Percentiles rank a stretch among this genome's conserved stretches.
phyloP scores from a whole-genome alignment of 176 grass and related monocot genomes.

The Tillandsia fasciculata region DNA sequence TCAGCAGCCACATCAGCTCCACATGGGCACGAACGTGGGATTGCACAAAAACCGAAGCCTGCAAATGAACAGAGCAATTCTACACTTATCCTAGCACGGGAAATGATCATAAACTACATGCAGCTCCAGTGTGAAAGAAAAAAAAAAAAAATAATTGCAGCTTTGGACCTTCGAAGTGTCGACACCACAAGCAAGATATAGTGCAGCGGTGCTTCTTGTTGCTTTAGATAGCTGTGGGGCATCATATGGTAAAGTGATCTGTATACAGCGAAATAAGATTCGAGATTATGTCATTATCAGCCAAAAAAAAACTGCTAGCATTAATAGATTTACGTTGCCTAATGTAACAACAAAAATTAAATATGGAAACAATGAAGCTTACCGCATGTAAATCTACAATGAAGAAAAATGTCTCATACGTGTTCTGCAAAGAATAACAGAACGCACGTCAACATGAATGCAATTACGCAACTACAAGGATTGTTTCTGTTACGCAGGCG shows the following conservation, averaged over 20 bases:
- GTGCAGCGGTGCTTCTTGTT: slow-evolving; percentile 90
- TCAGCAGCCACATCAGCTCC: slow-evolving; percentile 97
- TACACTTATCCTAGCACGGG: slow-evolving; percentile 12
- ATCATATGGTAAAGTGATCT: slow-evolving; percentile 95
- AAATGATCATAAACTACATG: neutral
- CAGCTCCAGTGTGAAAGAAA: slow-evolving; percentile 8
- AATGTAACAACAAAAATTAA: neutral
- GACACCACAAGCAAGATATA: slow-evolving; percentile 92
- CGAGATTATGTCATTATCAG: neutral
- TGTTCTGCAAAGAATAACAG: slow-evolving; percentile 49
- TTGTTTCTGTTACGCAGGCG: neutral
- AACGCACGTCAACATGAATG: slow-evolving; percentile 6
- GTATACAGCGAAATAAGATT: slow-evolving; percentile 11
- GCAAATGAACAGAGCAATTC: slow-evolving; percentile 23
- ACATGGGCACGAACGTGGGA: slow-evolving; percentile 97
- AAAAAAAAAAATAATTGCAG: slow-evolving; percentile 9
- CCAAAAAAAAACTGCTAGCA: neutral
- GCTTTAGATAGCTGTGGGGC: slow-evolving; percentile 62
- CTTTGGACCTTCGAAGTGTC: slow-evolving; percentile 75
- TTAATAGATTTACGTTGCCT: neutral
- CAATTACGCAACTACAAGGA: neutral
- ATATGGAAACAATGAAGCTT: slow-evolving; percentile 9
- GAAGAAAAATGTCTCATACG: slow-evolving; percentile 96
- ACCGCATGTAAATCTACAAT: slow-evolving; percentile 96
- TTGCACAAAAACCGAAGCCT: slow-evolving; percentile 95